Conservation (phyloP, 768 basidiomycete genomes). For the Pulveroboletus frians region DNA sequence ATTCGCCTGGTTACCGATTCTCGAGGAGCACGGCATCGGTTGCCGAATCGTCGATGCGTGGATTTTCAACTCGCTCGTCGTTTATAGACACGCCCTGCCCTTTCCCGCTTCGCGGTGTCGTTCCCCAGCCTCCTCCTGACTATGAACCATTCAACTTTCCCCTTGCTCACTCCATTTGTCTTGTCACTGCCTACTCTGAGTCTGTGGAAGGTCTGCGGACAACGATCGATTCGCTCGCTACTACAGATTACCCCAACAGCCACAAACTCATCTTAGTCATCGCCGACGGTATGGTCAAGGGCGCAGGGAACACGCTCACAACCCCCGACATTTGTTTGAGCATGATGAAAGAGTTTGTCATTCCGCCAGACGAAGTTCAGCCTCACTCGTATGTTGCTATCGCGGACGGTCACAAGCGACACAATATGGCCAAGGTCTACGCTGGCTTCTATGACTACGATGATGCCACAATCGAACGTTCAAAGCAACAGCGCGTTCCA, state of each 20-base stretch:
- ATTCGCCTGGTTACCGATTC: slow-evolving; percentile 61
- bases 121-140: slow-evolving; percentile 87
- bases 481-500: slow-evolving; percentile 95
- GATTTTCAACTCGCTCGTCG: slow-evolving; percentile 37
- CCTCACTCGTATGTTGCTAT: slow-evolving; percentile 96
- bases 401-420: slow-evolving; percentile 98
- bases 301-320: slow-evolving; percentile 80
- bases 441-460: slow-evolving; percentile 98
- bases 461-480: slow-evolving; percentile 77
- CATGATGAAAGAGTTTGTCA: slow-evolving; percentile 97
- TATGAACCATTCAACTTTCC: slow-evolving; percentile 97
- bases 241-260: slow-evolving; percentile 97
- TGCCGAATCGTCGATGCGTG: slow-evolving; percentile 36
- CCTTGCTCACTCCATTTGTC: slow-evolving; percentile 86
- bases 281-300: slow-evolving; percentile 98
- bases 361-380: slow-evolving; percentile 78
- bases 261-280: slow-evolving; percentile 96
- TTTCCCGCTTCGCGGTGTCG: slow-evolving; percentile 86
- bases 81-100: slow-evolving; percentile 77
- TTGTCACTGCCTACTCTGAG: slow-evolving; percentile 98
- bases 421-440: slow-evolving; percentile 99
- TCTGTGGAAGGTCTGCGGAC: slow-evolving; percentile 94
- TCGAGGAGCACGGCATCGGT: slow-evolving; percentile 84
- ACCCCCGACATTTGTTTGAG: slow-evolving; percentile 91
- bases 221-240: slow-evolving; percentile 96